Evolutionary conservation across 305 asterid genomes (phyloP).

Genomic region (Fraxinus dipetala): DNA sequence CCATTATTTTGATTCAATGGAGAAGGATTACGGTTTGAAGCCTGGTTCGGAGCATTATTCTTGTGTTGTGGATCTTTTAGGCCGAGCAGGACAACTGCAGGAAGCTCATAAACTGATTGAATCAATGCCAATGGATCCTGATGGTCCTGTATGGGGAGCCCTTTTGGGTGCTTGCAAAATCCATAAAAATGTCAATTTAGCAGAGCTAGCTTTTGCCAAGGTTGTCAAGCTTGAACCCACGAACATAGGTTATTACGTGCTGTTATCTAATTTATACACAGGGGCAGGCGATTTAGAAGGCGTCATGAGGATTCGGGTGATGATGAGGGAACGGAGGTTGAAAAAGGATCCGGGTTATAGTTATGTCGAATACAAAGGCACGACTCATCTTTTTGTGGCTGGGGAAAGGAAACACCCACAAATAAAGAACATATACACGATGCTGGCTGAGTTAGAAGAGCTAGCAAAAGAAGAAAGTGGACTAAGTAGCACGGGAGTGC

Average conservation of each 20-base stretch:
- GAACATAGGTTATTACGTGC: slow-evolving; percentile 75
- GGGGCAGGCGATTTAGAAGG: slow-evolving; percentile 54
- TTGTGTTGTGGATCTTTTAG: slow-evolving; percentile 80
- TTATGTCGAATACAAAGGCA: slow-evolving; percentile 59
- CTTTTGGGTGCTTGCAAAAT: slow-evolving; percentile 89
- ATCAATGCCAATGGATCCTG: slow-evolving; percentile 61
- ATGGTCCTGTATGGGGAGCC: slow-evolving; percentile 97
- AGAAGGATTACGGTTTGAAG: slow-evolving; percentile 43
- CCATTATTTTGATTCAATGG: slow-evolving; percentile 60
- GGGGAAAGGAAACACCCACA: slow-evolving; percentile 65
- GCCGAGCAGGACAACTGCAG: slow-evolving; percentile 69
- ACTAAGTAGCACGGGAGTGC: slow-evolving; percentile 34
- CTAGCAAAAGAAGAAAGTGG: slow-evolving; percentile 23
- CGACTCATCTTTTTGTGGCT: slow-evolving; percentile 64
- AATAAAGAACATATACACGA: slow-evolving; percentile 44
- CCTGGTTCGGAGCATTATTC: slow-evolving; percentile 73
- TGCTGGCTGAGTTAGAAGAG: slow-evolving; percentile 52
- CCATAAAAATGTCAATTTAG: slow-evolving; percentile 65
- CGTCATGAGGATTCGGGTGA: slow-evolving; percentile 51
- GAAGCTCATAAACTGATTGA: slow-evolving; percentile 58
- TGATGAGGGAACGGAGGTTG: slow-evolving; percentile 67
- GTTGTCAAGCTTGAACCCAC: slow-evolving; percentile 72
- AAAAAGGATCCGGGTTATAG: slow-evolving; percentile 88
- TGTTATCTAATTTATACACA: slow-evolving; percentile 63
- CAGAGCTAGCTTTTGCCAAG: slow-evolving; percentile 70